phyloP scores from a whole-genome alignment of 768 basidiomycete genomes.

The Psilocybe sp. region DNA sequence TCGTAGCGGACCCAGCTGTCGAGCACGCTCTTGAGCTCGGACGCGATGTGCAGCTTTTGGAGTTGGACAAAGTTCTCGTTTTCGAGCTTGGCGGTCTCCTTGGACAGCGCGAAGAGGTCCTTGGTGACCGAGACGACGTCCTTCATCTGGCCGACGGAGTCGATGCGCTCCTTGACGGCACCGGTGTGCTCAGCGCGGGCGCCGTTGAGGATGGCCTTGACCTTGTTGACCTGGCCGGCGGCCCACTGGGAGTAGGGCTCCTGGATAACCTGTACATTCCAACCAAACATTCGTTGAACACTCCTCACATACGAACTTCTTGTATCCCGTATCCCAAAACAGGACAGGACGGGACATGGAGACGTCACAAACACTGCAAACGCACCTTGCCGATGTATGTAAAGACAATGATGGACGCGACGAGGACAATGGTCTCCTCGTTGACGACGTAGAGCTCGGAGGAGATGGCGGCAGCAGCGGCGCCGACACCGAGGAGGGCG shows the following conservation, averaged over 20 bases:
- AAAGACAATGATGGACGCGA: constrained; percentile 81
- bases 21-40: constrained; percentile 91
- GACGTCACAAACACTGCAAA: constrained; percentile 7
- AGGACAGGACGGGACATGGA: constrained; percentile 5
- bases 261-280: constrained; percentile 54
- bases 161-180: constrained; percentile 91
- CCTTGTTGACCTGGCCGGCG: constrained; percentile 78
- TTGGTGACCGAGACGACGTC: constrained; percentile 92
- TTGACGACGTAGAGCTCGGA: constrained; percentile 97
- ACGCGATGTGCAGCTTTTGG: constrained; percentile 82
- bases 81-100: constrained; percentile 93
- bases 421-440: constrained; percentile 89
- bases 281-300: constrained; percentile 5
- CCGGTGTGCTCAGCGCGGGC: constrained; percentile 89
- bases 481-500: constrained; percentile 86
- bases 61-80: constrained; percentile 84
- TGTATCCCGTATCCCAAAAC: too few relatives aligned
- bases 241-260: constrained; percentile 95
- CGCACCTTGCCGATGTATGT: constrained; percentile 78
- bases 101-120: constrained; percentile 88
- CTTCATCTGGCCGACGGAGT: constrained; percentile 89
- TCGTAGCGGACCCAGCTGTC: constrained; percentile 99
- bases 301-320: neutral
- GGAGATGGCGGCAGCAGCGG: constrained; percentile 89
- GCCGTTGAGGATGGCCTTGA: constrained; percentile 76